These are phyloP conservation scores for Tetracladium marchalianum DNA, from an alignment of 495 filamentous ascomycete genomes.

Conservation along the genomic window DNA sequence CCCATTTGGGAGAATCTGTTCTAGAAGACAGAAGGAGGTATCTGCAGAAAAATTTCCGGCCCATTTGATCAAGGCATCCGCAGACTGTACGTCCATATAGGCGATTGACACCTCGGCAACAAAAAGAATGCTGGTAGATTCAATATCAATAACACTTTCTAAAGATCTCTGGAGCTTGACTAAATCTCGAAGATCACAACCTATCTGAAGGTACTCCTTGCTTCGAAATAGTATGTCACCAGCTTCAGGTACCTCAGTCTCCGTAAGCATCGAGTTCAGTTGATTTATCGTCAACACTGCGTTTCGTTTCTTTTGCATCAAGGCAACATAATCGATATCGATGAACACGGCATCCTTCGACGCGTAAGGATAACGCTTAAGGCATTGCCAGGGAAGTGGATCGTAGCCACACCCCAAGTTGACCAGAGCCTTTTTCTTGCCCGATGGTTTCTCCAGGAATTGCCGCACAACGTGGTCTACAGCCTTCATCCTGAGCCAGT, in stretches of 20 bases:
- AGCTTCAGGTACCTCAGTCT: conserved; percentile 26
- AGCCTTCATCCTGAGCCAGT: conserved; percentile 70
- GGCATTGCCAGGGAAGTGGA: conserved; percentile 79
- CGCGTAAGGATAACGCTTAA: conserved; percentile 46
- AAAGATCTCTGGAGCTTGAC: conserved; percentile 46
- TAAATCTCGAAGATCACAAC: conserved; percentile 70
- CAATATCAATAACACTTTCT: conserved; percentile 39
- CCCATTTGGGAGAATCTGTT: conserved; percentile 77
- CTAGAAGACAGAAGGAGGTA: conserved; percentile 71
- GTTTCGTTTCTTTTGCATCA: conserved; percentile 65
- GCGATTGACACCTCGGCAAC: conserved; percentile 84
- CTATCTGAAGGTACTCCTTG: conserved; percentile 64
- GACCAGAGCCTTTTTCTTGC: conserved; percentile 62
- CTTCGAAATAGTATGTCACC: conserved; percentile 48
- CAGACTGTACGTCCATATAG: conserved; percentile 73
- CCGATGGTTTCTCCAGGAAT: conserved; percentile 53
- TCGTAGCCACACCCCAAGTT: conserved; percentile 92
- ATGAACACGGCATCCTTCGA: conserved; percentile 57
- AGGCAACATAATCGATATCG: conserved; percentile 77
- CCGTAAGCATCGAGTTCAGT: conserved; percentile 37
- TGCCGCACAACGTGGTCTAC: conserved; percentile 61
- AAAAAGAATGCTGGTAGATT: conserved; percentile 57
- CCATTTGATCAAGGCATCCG: conserved; percentile 67
- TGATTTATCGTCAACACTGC: conserved; percentile 51
- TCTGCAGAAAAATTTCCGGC: conserved; percentile 53